These are phyloP conservation scores for Capronia epimyces DNA, from an alignment of 2,329 filamentous ascomycete genomes.

Conservation along the genomic window DNA sequence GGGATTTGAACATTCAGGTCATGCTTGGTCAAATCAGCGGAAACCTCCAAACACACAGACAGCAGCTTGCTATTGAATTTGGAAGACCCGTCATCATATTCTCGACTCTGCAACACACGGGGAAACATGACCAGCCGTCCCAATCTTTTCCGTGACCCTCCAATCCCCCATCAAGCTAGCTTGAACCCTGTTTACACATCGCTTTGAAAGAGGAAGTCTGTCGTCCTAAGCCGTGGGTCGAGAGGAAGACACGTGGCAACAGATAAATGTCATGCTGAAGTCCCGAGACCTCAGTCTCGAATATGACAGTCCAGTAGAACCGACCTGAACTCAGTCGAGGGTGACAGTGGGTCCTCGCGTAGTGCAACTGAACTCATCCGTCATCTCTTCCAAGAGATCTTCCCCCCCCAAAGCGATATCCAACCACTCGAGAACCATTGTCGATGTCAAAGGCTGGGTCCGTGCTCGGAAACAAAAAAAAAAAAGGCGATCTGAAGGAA, in stretches of 20 bases:
- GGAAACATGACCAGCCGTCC: not conserved
- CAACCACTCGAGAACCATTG: conserved; percentile 8
- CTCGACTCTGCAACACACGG: not conserved
- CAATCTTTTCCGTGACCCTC: not conserved
- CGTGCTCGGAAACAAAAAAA: conserved; percentile 14
- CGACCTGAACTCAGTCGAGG: not conserved
- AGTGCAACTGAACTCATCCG: not conserved
- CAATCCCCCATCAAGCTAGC: not conserved
- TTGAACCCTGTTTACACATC: not conserved
- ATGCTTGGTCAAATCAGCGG: not conserved
- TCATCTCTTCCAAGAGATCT: not conserved
- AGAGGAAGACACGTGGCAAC: no score
- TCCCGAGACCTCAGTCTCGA: not conserved
- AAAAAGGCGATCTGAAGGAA: conserved; percentile 6
- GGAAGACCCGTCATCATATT: not conserved
- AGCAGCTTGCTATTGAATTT: not conserved
- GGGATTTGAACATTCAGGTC: not conserved
- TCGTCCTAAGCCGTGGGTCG: not conserved
- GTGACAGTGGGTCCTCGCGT: not conserved
- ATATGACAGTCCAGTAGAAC: not conserved
- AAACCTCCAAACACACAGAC: not conserved
- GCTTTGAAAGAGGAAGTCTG: not conserved
- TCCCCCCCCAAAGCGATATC: not conserved
- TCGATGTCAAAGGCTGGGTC: conserved; percentile 1
- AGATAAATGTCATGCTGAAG: not conserved